A percentile compares a stretch with the other conserved stretches of the same genome.
Evolutionary conservation across 2,329 filamentous ascomycete species (phyloP).

Genomic region (Aureobasidium leucospermi): DNA sequence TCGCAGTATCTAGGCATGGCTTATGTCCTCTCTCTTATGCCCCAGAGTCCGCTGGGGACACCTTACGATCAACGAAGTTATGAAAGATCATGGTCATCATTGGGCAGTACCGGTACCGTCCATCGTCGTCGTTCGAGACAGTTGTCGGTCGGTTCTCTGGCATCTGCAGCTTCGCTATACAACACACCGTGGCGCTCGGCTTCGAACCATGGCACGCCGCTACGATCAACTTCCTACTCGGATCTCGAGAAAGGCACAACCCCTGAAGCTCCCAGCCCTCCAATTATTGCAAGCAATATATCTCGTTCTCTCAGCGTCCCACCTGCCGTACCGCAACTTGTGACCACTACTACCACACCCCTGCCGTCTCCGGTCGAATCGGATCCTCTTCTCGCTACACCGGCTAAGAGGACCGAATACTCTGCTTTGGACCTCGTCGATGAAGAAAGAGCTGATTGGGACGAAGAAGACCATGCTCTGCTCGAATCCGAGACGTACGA

Average conservation of each 20-base stretch:
- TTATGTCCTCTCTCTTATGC: slow-evolving; percentile 17
- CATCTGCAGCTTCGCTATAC: slow-evolving; percentile 11
- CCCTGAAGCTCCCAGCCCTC: neutral
- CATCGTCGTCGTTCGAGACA: slow-evolving; percentile 8
- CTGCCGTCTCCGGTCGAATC: neutral
- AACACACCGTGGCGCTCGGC: neutral
- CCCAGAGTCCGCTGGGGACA: neutral
- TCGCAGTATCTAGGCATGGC: slow-evolving; percentile 13
- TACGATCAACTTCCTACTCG: slow-evolving; percentile 10
- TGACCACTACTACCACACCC: neutral
- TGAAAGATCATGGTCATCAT: slow-evolving; percentile 14
- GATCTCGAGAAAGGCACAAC: slow-evolving; percentile 3
- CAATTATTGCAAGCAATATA: neutral
- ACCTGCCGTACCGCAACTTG: neutral
- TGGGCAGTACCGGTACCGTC: slow-evolving; percentile 11
- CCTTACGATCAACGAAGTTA: slow-evolving; percentile 9
- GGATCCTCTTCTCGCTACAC: neutral
- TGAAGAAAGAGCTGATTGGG: slow-evolving; percentile 7
- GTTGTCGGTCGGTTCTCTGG: slow-evolving; percentile 12
- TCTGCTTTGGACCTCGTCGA: slow-evolving; percentile 6
- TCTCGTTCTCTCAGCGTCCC: slow-evolving; percentile 5
- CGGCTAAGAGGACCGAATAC: neutral
- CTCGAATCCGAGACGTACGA: neutral
- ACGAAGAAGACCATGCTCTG: slow-evolving; percentile 5
- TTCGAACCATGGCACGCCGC: neutral